Evolutionary conservation across 768 basidiomycete species (phyloP).

Genomic region (Suillus decipiens): DNA sequence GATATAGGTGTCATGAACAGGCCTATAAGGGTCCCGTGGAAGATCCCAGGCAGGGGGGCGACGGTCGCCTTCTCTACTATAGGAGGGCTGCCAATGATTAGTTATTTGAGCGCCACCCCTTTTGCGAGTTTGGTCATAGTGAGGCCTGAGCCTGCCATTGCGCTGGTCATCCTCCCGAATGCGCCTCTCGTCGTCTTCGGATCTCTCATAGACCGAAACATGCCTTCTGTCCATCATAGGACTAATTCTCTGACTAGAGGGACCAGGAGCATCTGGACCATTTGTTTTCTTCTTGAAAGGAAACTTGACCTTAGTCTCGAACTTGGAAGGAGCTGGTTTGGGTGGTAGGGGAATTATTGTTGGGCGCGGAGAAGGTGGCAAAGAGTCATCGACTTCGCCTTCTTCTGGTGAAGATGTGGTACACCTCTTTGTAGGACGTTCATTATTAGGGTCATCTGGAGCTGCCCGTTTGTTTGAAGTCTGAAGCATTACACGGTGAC

Average conservation of each 20-base stretch:
- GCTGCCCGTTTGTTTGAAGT: slow-evolving; percentile 56
- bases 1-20: slow-evolving; percentile 16
- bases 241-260: slow-evolving; percentile 26
- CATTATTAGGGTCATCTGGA: slow-evolving; percentile 50
- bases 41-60: slow-evolving; percentile 25
- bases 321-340: slow-evolving; percentile 39
- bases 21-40: slow-evolving; percentile 26
- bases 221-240: slow-evolving; percentile 18
- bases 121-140: slow-evolving; percentile 14
- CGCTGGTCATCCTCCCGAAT: slow-evolving; percentile 39
- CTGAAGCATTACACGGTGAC: slow-evolving; percentile 12
- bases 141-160: slow-evolving; percentile 23
- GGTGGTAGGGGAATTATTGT: slow-evolving; percentile 29
- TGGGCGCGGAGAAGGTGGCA: slow-evolving; percentile 19
- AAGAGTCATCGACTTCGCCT: slow-evolving; percentile 74
- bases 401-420: slow-evolving; percentile 73
- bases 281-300: slow-evolving; percentile 65
- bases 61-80: slow-evolving; percentile 27
- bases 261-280: slow-evolving; percentile 34
- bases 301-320: slow-evolving; percentile 58
- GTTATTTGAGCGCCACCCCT: slow-evolving; percentile 3
- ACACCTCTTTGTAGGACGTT: slow-evolving; percentile 55
- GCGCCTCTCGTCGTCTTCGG: slow-evolving; percentile 47
- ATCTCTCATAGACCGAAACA: slow-evolving; percentile 38
- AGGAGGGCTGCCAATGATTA: slow-evolving; percentile 29